These are phyloP conservation scores for Candida namnaoensis DNA, from an alignment of 805 yeast species.

Conservation along the genomic window DNA sequence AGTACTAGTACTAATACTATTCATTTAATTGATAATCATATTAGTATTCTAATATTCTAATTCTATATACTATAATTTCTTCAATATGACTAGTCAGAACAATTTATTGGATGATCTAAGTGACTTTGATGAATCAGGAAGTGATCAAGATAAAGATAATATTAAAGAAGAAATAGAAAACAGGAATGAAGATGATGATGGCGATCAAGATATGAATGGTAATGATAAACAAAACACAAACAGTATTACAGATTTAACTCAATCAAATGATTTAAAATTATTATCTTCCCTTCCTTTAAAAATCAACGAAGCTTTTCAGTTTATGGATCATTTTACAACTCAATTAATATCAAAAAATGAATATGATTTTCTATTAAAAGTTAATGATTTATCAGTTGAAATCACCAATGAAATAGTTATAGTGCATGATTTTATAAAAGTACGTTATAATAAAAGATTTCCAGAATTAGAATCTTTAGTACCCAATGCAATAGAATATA, in stretches of 20 bases:
- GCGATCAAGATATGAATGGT: slow-evolving; percentile 3
- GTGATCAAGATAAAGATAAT: neutral
- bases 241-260: no score
- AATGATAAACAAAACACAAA: neutral
- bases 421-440: slow-evolving; percentile 39
- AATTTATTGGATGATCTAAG: slow-evolving; percentile 22
- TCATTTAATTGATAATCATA: no score
- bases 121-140: slow-evolving; percentile 9
- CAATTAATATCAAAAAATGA: slow-evolving; percentile 23
- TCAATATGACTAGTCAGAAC: slow-evolving; percentile 11
- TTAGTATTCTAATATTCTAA: no score
- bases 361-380: slow-evolving; percentile 38
- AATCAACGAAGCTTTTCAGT: neutral
- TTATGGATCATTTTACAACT: slow-evolving; percentile 9
- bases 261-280: neutral
- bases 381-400: slow-evolving; percentile 47
- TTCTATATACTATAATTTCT: no score
- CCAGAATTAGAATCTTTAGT: slow-evolving; percentile 64
- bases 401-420: slow-evolving; percentile 44
- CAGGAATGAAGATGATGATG: neutral
- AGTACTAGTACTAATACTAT: no score
- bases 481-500: slow-evolving; percentile 53
- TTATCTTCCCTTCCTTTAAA: neutral
- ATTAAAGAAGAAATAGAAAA: neutral
- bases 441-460: slow-evolving; percentile 51